Conservation (phyloP, 2,329 filamentous ascomycete genomes). For the Dactylellina leptospora region DNA sequence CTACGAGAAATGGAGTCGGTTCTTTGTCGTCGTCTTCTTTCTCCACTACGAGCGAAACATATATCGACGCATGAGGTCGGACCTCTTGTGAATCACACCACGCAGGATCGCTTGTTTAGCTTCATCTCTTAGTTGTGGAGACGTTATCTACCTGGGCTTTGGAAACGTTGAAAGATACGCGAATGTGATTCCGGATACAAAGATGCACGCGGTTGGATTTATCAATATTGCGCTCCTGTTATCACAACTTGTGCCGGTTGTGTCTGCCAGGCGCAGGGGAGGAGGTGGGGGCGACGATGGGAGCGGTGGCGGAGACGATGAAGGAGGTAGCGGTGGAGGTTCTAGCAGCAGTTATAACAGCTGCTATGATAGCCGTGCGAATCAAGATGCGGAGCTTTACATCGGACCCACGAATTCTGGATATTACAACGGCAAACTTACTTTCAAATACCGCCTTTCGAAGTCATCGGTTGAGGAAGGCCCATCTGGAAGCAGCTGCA, state of each 20-base stretch:
- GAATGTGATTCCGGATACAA: no score
- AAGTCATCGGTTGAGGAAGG: background rate
- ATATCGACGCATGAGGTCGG: background rate
- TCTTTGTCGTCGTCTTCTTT: background rate
- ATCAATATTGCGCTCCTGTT: background rate
- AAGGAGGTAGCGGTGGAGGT: conserved; percentile 10
- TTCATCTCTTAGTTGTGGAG: no score
- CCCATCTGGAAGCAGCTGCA: background rate
- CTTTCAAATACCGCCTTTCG: conserved; percentile 39
- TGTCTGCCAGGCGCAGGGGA: background rate
- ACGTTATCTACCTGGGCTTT: no score
- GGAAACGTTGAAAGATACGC: no score
- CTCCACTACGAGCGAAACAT: background rate
- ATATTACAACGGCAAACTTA: conserved; percentile 29
- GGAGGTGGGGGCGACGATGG: conserved; percentile 12
- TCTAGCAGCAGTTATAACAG: background rate
- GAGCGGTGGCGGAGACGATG: background rate
- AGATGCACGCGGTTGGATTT: background rate
- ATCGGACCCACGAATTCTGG: conserved; percentile 20
- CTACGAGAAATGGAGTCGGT: background rate
- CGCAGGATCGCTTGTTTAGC: no score
- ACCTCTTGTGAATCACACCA: no score
- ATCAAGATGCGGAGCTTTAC: conserved; percentile 36
- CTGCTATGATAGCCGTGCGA: conserved; percentile 29
- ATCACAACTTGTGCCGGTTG: background rate